Percentiles rank a stretch among this genome's conserved stretches.
Conservation (phyloP, 179 eudicot species). For the Gypsophila paniculata region DNA sequence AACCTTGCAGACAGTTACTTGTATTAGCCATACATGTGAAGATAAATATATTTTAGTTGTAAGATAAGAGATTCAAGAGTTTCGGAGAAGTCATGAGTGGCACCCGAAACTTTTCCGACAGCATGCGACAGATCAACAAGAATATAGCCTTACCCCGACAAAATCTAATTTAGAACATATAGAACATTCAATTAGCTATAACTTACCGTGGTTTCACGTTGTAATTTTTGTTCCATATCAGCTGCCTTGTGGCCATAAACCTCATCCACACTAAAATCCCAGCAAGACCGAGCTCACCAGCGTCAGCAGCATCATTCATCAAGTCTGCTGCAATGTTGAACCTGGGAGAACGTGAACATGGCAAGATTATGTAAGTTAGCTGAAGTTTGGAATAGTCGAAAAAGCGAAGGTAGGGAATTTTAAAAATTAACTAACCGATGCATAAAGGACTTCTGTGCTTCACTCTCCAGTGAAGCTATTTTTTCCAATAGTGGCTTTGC, state of each 20-base stretch:
- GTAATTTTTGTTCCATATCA: slow-evolving; percentile 96
- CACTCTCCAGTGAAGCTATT: slow-evolving; percentile 81
- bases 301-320: slow-evolving; percentile 60
- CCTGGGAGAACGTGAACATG: slow-evolving; percentile 34
- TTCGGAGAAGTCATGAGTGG: background rate
- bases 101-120: background rate
- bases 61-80: background rate
- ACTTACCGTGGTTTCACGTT: slow-evolving; percentile 94
- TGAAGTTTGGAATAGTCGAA: background rate
- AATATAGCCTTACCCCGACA: background rate
- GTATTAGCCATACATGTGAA: background rate
- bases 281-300: slow-evolving; percentile 88
- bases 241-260: slow-evolving; percentile 97
- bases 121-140: background rate
- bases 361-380: background rate
- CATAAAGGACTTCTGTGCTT: slow-evolving; percentile 96
- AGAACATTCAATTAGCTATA: background rate
- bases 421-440: slow-evolving; percentile 58
- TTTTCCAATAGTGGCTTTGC: slow-evolving; percentile 76
- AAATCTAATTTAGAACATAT: background rate
- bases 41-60: background rate
- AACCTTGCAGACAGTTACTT: background rate
- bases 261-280: slow-evolving; percentile 98
- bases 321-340: slow-evolving; percentile 96
- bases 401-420: slow-evolving; percentile 1